These are phyloP conservation scores for Colletotrichum sublineola DNA, from an alignment of 2,329 filamentous ascomycete species.

Conservation along the genomic window DNA sequence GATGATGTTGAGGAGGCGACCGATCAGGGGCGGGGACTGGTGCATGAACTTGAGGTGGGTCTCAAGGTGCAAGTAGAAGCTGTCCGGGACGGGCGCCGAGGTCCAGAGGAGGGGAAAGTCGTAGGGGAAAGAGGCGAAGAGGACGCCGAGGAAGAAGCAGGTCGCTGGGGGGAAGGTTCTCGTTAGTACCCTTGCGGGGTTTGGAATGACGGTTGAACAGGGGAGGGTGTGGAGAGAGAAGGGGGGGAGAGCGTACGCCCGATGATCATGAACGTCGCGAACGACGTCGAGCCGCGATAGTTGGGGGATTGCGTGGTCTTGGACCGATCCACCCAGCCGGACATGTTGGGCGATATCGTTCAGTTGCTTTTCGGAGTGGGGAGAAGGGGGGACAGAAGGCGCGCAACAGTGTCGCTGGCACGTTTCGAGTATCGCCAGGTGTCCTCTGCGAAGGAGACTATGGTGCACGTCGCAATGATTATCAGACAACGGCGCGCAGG, in stretches of 20 bases:
- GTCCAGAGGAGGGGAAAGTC: slow-evolving; percentile 92
- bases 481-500: not conserved
- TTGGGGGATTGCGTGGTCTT: slow-evolving; percentile 70
- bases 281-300: slow-evolving; percentile 76
- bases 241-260: slow-evolving; percentile 76
- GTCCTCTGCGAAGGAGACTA: not conserved
- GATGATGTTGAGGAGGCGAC: slow-evolving; percentile 93
- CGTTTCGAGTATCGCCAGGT: not conserved
- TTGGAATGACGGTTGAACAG: not conserved
- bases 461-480: slow-evolving; percentile 1
- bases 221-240: slow-evolving; percentile 47
- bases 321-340: slow-evolving; percentile 61
- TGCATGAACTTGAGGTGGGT: slow-evolving; percentile 92
- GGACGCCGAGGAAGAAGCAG: slow-evolving; percentile 97
- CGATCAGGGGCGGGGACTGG: slow-evolving; percentile 90
- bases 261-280: slow-evolving; percentile 97
- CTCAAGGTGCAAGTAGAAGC: slow-evolving; percentile 89
- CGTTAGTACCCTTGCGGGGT: slow-evolving; percentile 2
- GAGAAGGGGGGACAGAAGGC: not conserved
- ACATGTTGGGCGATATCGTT: slow-evolving; percentile 23
- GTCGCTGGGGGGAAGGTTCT: slow-evolving; percentile 67
- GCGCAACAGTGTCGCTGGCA: slow-evolving; percentile 3
- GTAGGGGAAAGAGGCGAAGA: slow-evolving; percentile 97
- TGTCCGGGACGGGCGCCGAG: slow-evolving; percentile 70
- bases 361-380: not conserved